These are phyloP conservation scores for Boletus sensibilis DNA, from an alignment of 768 basidiomycete species.

Conservation along the genomic window DNA sequence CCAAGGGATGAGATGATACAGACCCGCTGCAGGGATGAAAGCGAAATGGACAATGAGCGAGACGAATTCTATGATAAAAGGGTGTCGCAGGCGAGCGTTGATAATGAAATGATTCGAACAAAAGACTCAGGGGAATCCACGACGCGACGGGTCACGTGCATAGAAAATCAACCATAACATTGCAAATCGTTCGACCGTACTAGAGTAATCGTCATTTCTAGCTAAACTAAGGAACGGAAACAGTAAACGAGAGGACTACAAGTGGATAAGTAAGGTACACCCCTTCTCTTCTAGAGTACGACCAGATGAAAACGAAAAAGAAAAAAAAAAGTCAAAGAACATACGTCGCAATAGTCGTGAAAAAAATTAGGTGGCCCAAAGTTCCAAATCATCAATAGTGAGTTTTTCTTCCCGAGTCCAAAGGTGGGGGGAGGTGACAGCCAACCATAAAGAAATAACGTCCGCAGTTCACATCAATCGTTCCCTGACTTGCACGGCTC, in stretches of 20 bases:
- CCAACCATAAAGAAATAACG: background rate
- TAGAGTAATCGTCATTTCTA: background rate
- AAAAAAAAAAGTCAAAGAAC: background rate
- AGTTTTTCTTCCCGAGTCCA: background rate
- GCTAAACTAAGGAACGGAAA: constrained; percentile 11
- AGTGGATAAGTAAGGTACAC: constrained; percentile 21
- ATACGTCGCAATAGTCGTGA: constrained; percentile 10
- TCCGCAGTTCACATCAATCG: constrained; percentile 42
- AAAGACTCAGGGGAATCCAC: background rate
- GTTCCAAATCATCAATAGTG: constrained; percentile 3
- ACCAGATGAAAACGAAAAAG: background rate
- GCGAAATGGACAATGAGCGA: background rate
- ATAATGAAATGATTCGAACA: background rate
- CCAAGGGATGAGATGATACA: constrained; percentile 14
- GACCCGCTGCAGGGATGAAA: constrained; percentile 28
- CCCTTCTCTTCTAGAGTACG: constrained; percentile 11
- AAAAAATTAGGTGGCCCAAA: constrained; percentile 1
- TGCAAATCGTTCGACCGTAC: background rate
- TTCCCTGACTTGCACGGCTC: constrained; percentile 67
- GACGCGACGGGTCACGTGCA: constrained; percentile 28
- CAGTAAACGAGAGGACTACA: constrained; percentile 18
- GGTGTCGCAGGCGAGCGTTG: background rate
- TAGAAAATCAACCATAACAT: constrained; percentile 25
- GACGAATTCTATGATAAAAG: background rate
- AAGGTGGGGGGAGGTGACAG: background rate